Conservation (phyloP, 129 eudicot genomes). For the Chrysanthemum seticuspe region DNA sequence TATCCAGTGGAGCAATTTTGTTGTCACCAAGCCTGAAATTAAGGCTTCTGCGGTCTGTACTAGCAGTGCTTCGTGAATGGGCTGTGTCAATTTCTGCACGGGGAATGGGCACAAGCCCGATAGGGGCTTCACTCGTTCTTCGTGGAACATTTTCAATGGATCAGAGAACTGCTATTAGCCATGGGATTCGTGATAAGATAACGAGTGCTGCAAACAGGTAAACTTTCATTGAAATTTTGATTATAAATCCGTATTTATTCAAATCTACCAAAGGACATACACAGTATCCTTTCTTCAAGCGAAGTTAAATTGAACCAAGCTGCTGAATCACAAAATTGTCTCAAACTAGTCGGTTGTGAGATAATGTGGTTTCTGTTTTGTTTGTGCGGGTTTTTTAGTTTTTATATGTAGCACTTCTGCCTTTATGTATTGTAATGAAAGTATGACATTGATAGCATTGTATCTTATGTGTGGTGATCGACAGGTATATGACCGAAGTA, state of each 20-base stretch:
- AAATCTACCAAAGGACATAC: neutral
- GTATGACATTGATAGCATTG: too few species aligned
- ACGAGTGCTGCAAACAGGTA: conserved; percentile 99
- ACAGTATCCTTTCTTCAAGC: neutral
- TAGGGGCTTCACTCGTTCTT: conserved; percentile 74
- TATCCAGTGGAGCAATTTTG: conserved; percentile 76
- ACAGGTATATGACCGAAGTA: conserved; percentile 93
- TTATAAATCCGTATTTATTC: neutral
- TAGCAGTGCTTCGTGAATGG: conserved; percentile 88
- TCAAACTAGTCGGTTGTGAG: neutral
- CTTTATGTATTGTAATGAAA: too few species aligned
- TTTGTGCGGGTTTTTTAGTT: too few species aligned
- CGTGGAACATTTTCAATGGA: conserved; percentile 70
- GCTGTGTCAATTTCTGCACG: conserved; percentile 67
- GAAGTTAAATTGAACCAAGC: neutral
- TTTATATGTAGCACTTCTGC: too few species aligned
- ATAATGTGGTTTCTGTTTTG: neutral
- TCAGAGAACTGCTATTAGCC: conserved; percentile 47
- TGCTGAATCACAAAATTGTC: too few species aligned
- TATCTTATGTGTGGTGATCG: neutral
- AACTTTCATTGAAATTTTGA: neutral
- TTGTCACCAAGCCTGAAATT: conserved; percentile 66
- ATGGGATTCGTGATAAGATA: conserved; percentile 89
- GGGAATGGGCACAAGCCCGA: conserved; percentile 65
- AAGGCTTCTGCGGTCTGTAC: conserved; percentile 80